Conservation (phyloP, 257 asterid genomes). For the Henckelia pumila region DNA sequence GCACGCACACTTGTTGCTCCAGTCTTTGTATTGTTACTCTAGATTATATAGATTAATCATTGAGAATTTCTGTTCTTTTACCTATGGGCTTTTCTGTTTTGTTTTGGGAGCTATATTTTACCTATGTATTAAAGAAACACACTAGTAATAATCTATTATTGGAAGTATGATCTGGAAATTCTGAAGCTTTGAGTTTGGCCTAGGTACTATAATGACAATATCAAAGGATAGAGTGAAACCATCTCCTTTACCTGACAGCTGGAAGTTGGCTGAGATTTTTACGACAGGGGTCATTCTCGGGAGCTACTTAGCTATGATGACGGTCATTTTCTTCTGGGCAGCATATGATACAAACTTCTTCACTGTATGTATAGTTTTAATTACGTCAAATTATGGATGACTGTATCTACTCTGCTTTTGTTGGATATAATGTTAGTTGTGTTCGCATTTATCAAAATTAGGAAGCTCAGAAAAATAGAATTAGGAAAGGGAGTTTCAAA, state of each 20-base stretch:
- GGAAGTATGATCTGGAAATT: background rate
- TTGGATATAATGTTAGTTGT: too few relatives aligned
- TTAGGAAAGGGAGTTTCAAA: background rate
- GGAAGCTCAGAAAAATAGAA: background rate
- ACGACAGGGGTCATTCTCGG: slow-evolving; percentile 16
- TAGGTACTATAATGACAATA: slow-evolving; percentile 21
- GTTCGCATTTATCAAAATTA: too few relatives aligned
- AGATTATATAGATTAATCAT: background rate
- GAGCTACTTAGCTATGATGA: slow-evolving; percentile 19
- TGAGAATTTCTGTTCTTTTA: background rate
- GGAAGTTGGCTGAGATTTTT: slow-evolving; percentile 19
- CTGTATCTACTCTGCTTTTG: background rate
- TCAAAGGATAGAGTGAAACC: slow-evolving; percentile 21
- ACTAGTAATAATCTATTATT: background rate
- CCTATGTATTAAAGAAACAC: background rate
- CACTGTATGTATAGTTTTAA: background rate
- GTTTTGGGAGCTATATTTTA: too few relatives aligned
- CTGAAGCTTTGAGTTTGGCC: background rate
- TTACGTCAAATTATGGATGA: background rate
- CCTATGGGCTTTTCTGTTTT: too few relatives aligned
- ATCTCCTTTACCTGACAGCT: slow-evolving; percentile 24
- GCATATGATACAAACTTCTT: slow-evolving; percentile 20
- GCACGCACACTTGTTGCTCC: background rate
- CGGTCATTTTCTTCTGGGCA: slow-evolving; percentile 22
- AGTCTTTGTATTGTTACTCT: background rate